Conservation (phyloP, 116 monocot species). For the Thalassia testudinum region DNA sequence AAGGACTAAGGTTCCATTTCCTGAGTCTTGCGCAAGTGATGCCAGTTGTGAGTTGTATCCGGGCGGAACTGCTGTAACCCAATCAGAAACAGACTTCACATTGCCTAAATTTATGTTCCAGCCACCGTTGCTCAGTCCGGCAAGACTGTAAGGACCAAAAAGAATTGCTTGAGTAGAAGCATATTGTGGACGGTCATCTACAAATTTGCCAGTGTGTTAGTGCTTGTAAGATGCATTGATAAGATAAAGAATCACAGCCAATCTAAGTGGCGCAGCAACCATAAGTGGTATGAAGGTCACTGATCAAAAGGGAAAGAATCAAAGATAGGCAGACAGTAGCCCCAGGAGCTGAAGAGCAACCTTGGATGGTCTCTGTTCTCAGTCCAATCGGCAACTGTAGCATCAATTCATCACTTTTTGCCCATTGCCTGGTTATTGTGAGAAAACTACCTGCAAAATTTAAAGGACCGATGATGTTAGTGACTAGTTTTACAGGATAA, state of each 20-base stretch:
- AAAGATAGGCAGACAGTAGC: not conserved
- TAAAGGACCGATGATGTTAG: too few relatives aligned
- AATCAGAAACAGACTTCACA: slow-evolving; percentile 40
- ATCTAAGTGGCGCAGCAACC: not conserved
- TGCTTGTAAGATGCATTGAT: not conserved
- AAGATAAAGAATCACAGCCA: not conserved
- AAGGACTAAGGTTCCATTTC: slow-evolving; percentile 24
- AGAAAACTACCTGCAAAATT: slow-evolving; percentile 58
- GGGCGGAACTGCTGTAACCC: slow-evolving; percentile 52
- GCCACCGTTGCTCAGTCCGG: slow-evolving; percentile 49
- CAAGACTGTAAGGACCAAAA: slow-evolving; percentile 82
- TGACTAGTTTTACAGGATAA: too few relatives aligned
- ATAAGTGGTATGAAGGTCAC: not conserved
- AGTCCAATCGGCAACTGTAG: slow-evolving; percentile 48
- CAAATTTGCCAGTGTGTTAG: not conserved
- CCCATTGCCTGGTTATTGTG: slow-evolving; percentile 48
- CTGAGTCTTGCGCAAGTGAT: slow-evolving; percentile 38
- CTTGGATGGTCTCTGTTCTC: slow-evolving; percentile 67
- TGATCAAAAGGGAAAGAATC: not conserved
- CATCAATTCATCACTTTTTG: slow-evolving; percentile 29
- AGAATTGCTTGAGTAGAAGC: slow-evolving; percentile 58
- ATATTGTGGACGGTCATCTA: slow-evolving; percentile 71
- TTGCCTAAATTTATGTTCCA: slow-evolving; percentile 47
- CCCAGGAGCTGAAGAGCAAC: too few relatives aligned
- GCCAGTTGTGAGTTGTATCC: slow-evolving; percentile 40